Percentiles rank a stretch among this genome's conserved stretches.
phyloP scores from a whole-genome alignment of 2,329 filamentous ascomycete genomes.

The Fusarium bactridioides region DNA sequence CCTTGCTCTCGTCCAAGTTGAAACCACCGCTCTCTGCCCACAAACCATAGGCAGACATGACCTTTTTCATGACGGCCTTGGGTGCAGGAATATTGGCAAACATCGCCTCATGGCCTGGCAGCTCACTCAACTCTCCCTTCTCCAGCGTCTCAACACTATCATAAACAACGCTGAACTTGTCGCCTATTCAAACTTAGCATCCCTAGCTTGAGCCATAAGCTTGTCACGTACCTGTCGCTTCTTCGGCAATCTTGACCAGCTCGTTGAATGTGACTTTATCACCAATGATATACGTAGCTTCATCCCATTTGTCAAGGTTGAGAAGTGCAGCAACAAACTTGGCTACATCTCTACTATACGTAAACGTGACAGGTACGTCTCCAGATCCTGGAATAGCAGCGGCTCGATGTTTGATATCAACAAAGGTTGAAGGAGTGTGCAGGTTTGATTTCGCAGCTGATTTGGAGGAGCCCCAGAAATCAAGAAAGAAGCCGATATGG shows the following conservation, averaged over 20 bases:
- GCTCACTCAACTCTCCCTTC: slow-evolving; percentile 3
- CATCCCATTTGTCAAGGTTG: not conserved
- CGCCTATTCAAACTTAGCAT: not conserved
- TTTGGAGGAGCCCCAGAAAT: slow-evolving; percentile 4
- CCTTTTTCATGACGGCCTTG: not conserved
- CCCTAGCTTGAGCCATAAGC: fast-evolving
- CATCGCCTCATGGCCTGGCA: not conserved
- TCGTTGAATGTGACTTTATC: slow-evolving; percentile 4
- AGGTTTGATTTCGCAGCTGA: not conserved
- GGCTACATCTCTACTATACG: not conserved
- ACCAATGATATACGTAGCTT: slow-evolving; percentile 2
- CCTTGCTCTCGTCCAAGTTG: not conserved
- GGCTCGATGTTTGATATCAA: not conserved
- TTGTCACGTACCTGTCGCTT: not conserved
- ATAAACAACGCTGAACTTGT: not conserved
- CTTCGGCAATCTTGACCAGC: not conserved
- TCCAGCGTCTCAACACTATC: not conserved
- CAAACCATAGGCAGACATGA: not conserved
- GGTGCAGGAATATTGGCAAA: not conserved
- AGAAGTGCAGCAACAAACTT: not conserved
- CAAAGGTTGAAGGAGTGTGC: not conserved
- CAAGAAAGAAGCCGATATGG: slow-evolving; percentile 8
- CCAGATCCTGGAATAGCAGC: slow-evolving; percentile 1
- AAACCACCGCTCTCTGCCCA: not conserved
- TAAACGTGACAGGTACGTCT: not conserved